Evolutionary conservation across 768 basidiomycete genomes (phyloP).

Genomic region (Grammothele lineata): DNA sequence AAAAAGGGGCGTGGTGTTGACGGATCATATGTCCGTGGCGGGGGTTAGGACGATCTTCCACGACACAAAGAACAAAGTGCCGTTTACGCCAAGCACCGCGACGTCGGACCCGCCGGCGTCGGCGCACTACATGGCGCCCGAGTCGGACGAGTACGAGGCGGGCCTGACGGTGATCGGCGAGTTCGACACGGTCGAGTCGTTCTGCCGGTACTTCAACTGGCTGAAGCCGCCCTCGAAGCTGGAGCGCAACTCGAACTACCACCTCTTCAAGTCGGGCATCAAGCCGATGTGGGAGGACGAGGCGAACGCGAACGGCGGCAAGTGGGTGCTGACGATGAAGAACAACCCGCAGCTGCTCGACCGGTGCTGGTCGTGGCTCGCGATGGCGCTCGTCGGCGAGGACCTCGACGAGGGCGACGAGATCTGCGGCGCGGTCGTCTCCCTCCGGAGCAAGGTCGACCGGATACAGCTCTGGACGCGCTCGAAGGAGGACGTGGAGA

Average conservation of each 20-base stretch:
- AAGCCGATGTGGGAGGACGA: conserved; percentile 98
- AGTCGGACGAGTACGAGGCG: conserved; percentile 78
- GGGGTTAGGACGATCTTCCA: conserved; percentile 95
- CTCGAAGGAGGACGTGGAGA: conserved; percentile 80
- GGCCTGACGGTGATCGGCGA: conserved; percentile 83
- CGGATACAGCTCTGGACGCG: conserved; percentile 91
- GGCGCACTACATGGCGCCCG: conserved; percentile 41
- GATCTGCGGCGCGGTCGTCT: conserved; percentile 86
- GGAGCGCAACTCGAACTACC: conserved; percentile 89
- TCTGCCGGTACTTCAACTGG: conserved; percentile 93
- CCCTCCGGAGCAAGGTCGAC: conserved; percentile 80
- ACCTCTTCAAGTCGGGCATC: conserved; percentile 91
- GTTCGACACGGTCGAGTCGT: conserved; percentile 85
- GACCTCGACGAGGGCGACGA: conserved; percentile 64
- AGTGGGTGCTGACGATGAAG: conserved; percentile 95
- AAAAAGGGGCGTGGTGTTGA: too few species aligned
- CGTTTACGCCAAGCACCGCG: conserved; percentile 44
- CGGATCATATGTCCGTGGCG: too few species aligned
- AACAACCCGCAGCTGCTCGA: conserved; percentile 76
- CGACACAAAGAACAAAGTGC: conserved; percentile 75
- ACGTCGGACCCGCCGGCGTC: conserved; percentile 12
- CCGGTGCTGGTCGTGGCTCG: conserved; percentile 85
- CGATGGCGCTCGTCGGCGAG: conserved; percentile 89
- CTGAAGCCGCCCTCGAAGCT: conserved; percentile 87
- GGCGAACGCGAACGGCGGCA: conserved; percentile 87